Conservation (phyloP, 345 rosid species). For the Litchi chinensis region DNA sequence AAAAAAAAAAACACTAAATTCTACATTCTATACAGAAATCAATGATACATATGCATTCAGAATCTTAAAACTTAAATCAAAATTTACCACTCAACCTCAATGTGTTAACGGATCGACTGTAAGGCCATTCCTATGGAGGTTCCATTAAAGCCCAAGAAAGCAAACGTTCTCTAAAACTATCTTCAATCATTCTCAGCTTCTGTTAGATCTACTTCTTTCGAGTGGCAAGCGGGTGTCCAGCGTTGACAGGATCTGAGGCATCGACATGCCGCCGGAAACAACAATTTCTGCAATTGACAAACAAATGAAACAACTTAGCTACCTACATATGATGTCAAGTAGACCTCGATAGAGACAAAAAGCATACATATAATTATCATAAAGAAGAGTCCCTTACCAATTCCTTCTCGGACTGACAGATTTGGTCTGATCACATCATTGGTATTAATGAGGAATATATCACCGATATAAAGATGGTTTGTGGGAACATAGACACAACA, state of each 20-base stretch:
- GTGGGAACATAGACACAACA: slow-evolving; percentile 98
- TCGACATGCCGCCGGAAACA: slow-evolving; percentile 97
- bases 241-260: slow-evolving; percentile 88
- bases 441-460: slow-evolving; percentile 76
- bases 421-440: slow-evolving; percentile 94
- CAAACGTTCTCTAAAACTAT: slow-evolving; percentile 27
- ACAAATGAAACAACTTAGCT: slow-evolving; percentile 10
- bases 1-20: slow-evolving; percentile 27
- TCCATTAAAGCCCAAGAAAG: slow-evolving; percentile 15
- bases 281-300: slow-evolving; percentile 73
- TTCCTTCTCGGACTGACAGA: slow-evolving; percentile 96
- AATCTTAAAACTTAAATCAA: slow-evolving; percentile 16
- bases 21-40: slow-evolving; percentile 36
- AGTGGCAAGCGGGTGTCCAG: slow-evolving; percentile 50
- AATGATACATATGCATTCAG: slow-evolving; percentile 32
- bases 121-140: slow-evolving; percentile 11
- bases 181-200: slow-evolving; percentile 52
- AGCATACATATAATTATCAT: neutral
- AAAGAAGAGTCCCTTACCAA: slow-evolving; percentile 58
- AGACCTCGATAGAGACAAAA: neutral
- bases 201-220: slow-evolving; percentile 65
- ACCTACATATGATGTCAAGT: slow-evolving; percentile 2
- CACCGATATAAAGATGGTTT: slow-evolving; percentile 97
- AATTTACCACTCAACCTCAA: slow-evolving; percentile 14
- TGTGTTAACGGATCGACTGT: slow-evolving; percentile 7